Evolutionary conservation across 164 flowering plant species (phyloP).

Genomic region (Tetrastigma voinierianum): DNA sequence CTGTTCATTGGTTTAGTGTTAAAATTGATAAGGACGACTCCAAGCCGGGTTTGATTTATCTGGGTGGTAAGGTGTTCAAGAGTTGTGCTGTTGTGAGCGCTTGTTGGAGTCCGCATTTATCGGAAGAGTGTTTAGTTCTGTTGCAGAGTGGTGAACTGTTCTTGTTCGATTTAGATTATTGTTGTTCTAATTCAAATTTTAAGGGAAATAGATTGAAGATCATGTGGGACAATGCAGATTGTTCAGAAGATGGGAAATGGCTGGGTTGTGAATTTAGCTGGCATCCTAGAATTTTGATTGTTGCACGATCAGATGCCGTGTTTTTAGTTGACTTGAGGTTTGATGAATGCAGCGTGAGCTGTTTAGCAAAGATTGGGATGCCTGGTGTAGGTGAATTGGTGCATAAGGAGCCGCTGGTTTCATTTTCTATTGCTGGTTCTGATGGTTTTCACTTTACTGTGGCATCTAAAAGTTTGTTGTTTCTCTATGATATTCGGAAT

Average conservation of each 20-base stretch:
- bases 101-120: slow-evolving; percentile 76
- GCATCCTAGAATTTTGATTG: slow-evolving; percentile 73
- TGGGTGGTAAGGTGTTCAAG: slow-evolving; percentile 45
- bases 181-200: slow-evolving; percentile 16
- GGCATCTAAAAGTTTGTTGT: slow-evolving; percentile 43
- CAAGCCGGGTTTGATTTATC: slow-evolving; percentile 31
- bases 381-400: slow-evolving; percentile 15
- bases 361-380: slow-evolving; percentile 47
- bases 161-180: slow-evolving; percentile 57
- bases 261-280: slow-evolving; percentile 74
- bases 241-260: slow-evolving; percentile 36
- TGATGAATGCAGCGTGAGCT: slow-evolving; percentile 23
- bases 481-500: slow-evolving; percentile 69
- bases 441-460: slow-evolving; percentile 52
- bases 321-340: slow-evolving; percentile 64
- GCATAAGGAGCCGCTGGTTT: slow-evolving; percentile 43
- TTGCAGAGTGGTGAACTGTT: slow-evolving; percentile 61
- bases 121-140: slow-evolving; percentile 57
- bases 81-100: slow-evolving; percentile 34
- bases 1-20: slow-evolving; percentile 68
- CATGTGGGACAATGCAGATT: slow-evolving; percentile 26
- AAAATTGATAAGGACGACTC: background rate
- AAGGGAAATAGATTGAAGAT: slow-evolving; percentile 39
- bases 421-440: slow-evolving; percentile 47
- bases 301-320: slow-evolving; percentile 48